Percentiles rank a stretch among this genome's conserved stretches.
These are phyloP conservation scores for Sanghuangporus baumii DNA, from an alignment of 1,284 basidiomycete genomes.

Conservation along the genomic window DNA sequence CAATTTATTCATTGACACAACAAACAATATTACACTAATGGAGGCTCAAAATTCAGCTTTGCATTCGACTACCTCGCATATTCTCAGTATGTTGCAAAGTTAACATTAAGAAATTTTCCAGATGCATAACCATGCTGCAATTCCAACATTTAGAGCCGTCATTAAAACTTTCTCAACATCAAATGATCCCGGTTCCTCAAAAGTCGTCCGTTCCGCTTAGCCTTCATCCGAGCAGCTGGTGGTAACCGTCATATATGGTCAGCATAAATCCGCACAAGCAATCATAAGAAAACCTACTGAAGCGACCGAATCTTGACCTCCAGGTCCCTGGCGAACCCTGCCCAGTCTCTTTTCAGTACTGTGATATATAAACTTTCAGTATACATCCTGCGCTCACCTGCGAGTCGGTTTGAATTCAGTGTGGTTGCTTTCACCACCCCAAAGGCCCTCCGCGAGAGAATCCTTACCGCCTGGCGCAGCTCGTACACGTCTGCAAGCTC, in stretches of 20 bases:
- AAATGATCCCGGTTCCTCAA: too few species aligned
- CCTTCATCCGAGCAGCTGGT: neutral
- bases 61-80: too few species aligned
- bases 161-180: neutral
- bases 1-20: neutral
- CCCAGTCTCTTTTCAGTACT: neutral
- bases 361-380: neutral
- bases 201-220: neutral
- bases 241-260: neutral
- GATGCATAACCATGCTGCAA: neutral
- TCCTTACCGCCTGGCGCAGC: slow-evolving; percentile 20
- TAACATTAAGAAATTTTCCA: neutral
- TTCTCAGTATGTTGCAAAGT: too few species aligned
- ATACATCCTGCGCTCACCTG: slow-evolving; percentile 10
- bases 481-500: slow-evolving; percentile 14
- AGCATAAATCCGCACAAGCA: neutral
- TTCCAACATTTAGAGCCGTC: neutral
- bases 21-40: neutral
- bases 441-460: slow-evolving; percentile 9
- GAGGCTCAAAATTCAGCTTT: too few species aligned
- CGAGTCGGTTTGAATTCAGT: slow-evolving; percentile 19
- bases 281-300: neutral
- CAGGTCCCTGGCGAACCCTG: slow-evolving; percentile 16
- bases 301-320: slow-evolving; percentile 15
- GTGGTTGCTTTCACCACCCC: slow-evolving; percentile 12